Conservation (phyloP, 2,329 filamentous ascomycete genomes). For the Sclerotinia glacialis region DNA sequence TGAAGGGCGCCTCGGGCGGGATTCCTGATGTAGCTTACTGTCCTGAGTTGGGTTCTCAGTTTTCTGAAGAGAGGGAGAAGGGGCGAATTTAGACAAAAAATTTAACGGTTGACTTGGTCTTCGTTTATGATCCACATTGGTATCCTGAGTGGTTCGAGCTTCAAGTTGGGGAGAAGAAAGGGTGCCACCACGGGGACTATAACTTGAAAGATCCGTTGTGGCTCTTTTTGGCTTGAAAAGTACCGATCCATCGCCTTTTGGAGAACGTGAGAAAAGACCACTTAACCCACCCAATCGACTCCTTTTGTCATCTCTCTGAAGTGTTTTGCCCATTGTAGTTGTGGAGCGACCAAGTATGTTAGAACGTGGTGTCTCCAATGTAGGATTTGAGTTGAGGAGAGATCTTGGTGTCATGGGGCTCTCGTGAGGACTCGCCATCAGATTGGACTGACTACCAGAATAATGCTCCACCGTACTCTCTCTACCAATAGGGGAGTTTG, state of each 20-base stretch:
- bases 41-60: slow-evolving; percentile 5
- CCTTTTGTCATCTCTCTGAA: slow-evolving; percentile 9
- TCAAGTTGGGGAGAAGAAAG: slow-evolving; percentile 7
- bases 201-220: slow-evolving; percentile 15
- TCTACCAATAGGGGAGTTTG: slow-evolving; percentile 20
- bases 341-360: background rate
- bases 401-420: background rate
- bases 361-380: background rate
- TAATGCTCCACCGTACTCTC: slow-evolving; percentile 38
- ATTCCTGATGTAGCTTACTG: slow-evolving; percentile 16
- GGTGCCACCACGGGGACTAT: background rate
- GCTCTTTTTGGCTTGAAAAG: slow-evolving; percentile 18
- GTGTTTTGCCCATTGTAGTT: slow-evolving; percentile 9
- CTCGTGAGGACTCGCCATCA: slow-evolving; percentile 18
- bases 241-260: slow-evolving; percentile 4
- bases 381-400: background rate
- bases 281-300: slow-evolving; percentile 10
- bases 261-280: slow-evolving; percentile 12
- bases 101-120: slow-evolving; percentile 20
- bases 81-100: slow-evolving; percentile 19
- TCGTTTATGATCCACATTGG: background rate
- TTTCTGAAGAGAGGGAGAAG: slow-evolving; percentile 15
- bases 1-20: slow-evolving; percentile 30
- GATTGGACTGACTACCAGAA: slow-evolving; percentile 35
- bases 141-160: background rate